phyloP scores from a whole-genome alignment of 208 protist species.

The Porcisia deanei region DNA sequence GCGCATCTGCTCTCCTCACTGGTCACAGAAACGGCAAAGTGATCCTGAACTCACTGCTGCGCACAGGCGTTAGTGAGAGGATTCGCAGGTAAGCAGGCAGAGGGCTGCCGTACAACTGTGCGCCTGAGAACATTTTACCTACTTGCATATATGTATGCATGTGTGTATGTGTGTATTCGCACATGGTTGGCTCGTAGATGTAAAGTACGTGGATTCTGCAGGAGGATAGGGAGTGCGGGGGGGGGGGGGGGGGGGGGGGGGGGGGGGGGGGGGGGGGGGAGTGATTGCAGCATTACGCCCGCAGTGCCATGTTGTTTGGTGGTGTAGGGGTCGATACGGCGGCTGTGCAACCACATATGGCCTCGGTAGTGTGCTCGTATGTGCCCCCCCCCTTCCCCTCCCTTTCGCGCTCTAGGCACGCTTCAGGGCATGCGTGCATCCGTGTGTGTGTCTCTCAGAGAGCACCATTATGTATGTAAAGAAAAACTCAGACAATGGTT shows the following conservation, averaged over 20 bases:
- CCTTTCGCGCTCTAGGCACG: too few species aligned
- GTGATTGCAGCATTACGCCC: not conserved
- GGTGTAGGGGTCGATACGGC: not conserved
- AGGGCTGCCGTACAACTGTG: not conserved
- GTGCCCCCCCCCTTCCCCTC: too few species aligned
- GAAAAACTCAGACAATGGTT: not conserved
- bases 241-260: not conserved
- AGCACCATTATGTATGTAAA: not conserved
- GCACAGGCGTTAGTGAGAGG: conserved; percentile 2
- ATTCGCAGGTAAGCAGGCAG: not conserved
- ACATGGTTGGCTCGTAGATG: not conserved
- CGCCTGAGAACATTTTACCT: not conserved
- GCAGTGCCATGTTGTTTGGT: not conserved
- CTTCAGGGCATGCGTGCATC: not conserved
- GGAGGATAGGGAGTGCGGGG: not conserved
- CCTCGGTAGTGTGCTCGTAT: too few species aligned
- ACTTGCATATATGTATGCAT: not conserved
- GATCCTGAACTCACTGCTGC: conserved; percentile 23
- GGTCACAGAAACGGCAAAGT: conserved; percentile 34
- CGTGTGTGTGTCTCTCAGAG: not conserved
- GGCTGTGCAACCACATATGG: too few species aligned
- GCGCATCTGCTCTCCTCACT: conserved; percentile 27
- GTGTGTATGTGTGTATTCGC: not conserved
- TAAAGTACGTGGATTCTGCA: conserved; percentile 1
- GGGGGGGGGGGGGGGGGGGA: not conserved